These are phyloP conservation scores for Ophiostoma ulmi DNA, from an alignment of 2,329 filamentous ascomycete species.

Conservation along the genomic window DNA sequence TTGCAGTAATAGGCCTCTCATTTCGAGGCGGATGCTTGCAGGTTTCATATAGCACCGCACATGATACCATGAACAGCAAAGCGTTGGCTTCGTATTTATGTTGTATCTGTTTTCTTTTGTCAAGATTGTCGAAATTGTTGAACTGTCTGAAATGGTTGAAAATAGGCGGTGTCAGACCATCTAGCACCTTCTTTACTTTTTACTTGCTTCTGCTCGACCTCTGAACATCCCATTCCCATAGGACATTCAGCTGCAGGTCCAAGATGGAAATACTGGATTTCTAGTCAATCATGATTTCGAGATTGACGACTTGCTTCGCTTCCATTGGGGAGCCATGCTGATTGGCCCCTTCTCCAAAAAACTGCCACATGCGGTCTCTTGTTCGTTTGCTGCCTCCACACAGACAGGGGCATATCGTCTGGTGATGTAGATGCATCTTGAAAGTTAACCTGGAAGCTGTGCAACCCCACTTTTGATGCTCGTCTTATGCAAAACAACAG, in stretches of 20 bases:
- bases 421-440: constrained; percentile 1
- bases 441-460: background rate
- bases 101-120: background rate
- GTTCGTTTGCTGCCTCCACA: background rate
- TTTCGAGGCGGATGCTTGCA: background rate
- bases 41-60: background rate
- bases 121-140: too few relatives aligned
- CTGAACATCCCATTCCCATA: background rate
- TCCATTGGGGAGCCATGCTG: background rate
- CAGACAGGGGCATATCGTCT: background rate
- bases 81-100: background rate
- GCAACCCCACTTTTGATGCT: background rate
- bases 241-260: background rate
- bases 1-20: background rate
- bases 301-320: background rate
- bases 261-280: background rate
- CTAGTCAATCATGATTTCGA: background rate
- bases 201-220: background rate
- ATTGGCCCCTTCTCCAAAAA: background rate
- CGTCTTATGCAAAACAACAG: background rate
- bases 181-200: too few relatives aligned
- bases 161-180: too few relatives aligned
- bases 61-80: constrained; percentile 3
- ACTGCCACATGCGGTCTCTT: background rate
- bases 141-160: too few relatives aligned